Percentiles rank a stretch among this genome's conserved stretches.
phyloP scores from a whole-genome alignment of 352 stramenopile genomes.

The Lagenidium sp. region DNA sequence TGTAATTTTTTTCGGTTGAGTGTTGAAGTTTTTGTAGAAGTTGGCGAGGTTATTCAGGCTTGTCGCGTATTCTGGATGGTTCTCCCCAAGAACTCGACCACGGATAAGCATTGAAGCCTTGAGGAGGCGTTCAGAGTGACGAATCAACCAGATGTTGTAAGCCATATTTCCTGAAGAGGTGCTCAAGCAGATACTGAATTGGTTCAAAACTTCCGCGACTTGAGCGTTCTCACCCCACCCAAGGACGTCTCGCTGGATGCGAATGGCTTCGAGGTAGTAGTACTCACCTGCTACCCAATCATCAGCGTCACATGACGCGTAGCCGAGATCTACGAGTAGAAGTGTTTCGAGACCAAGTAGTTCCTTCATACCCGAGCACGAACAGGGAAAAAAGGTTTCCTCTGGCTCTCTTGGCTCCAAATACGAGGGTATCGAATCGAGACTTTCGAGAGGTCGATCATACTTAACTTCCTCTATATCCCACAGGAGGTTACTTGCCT shows the following conservation, averaged over 20 bases:
- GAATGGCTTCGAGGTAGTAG: conserved; percentile 67
- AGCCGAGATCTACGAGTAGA: conserved; percentile 64
- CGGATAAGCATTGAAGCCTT: conserved; percentile 65
- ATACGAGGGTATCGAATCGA: conserved; percentile 58
- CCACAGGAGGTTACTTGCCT: conserved; percentile 49
- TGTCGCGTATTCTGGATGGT: conserved; percentile 71
- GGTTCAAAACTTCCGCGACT: conserved; percentile 73
- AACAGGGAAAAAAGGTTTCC: conserved; percentile 26
- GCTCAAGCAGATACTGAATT: conserved; percentile 71
- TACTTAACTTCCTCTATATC: conserved; percentile 73
- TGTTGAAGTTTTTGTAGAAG: conserved; percentile 70
- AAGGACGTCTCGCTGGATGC: conserved; percentile 69
- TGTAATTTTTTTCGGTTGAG: conserved; percentile 11
- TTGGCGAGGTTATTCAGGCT: conserved; percentile 81
- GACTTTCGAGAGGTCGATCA: conserved; percentile 46
- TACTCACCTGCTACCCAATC: conserved; percentile 73
- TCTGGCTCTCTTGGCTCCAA: conserved; percentile 29
- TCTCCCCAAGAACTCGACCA: conserved; percentile 56
- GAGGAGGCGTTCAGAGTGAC: conserved; percentile 60
- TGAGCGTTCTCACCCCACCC: conserved; percentile 68
- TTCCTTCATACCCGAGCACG: conserved; percentile 63
- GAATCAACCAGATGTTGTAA: conserved; percentile 70
- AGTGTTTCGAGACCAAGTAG: conserved; percentile 67
- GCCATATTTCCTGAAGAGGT: conserved; percentile 59
- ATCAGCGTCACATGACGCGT: conserved; percentile 66